Conservation (phyloP, 345 rosid genomes). For the Eucalyptus guilfoylei region DNA sequence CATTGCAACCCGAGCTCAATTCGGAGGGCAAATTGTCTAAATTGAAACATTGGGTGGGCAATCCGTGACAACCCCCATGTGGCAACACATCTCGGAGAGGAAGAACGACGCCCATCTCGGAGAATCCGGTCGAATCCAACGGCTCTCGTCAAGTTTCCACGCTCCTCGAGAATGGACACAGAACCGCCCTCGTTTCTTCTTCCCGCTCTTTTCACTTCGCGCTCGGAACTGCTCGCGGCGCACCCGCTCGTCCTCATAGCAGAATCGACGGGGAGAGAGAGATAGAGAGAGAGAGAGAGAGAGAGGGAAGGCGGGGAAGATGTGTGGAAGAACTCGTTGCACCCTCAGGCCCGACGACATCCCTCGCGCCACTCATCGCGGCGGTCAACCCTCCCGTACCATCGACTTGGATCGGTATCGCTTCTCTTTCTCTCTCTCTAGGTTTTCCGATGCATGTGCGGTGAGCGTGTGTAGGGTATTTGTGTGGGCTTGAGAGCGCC, state of each 20-base stretch:
- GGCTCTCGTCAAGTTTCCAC: not conserved
- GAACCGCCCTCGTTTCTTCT: not conserved
- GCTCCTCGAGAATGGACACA: not conserved
- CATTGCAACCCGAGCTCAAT: not conserved
- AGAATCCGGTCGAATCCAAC: not conserved
- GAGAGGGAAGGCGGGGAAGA: not conserved
- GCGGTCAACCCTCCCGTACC: conserved; percentile 15
- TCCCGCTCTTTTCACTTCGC: not conserved
- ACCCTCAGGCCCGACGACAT: conserved; percentile 56
- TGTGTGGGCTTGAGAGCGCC: not conserved
- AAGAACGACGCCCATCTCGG: not conserved
- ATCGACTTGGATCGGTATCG: conserved; percentile 50
- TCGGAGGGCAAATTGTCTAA: not conserved
- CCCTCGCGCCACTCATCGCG: conserved; percentile 56
- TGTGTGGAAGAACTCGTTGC: conserved; percentile 91
- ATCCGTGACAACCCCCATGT: not conserved
- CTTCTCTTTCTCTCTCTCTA: not conserved
- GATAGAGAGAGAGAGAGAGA: too few relatives aligned
- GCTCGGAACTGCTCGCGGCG: not conserved
- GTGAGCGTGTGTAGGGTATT: not conserved
- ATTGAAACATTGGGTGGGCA: not conserved
- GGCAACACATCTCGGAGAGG: too few relatives aligned
- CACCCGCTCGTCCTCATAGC: not conserved
- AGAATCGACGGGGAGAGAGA: not conserved
- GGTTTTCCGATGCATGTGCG: not conserved